Conservation (phyloP, 192 early-diverging fungal genomes). For the Gonapodya sp. region DNA sequence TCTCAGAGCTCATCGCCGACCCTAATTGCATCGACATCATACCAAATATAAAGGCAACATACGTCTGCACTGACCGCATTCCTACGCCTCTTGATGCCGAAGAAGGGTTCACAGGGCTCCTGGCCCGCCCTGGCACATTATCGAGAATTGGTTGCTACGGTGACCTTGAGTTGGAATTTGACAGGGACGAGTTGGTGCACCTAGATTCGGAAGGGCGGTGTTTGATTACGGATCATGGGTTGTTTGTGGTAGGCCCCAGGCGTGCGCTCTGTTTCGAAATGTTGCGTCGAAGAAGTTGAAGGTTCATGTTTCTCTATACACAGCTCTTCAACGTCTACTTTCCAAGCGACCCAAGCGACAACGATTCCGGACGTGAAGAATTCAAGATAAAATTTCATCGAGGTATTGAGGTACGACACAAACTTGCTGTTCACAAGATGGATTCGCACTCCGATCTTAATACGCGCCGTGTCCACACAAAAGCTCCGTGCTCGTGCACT, state of each 20-base stretch:
- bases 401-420: constrained; percentile 21
- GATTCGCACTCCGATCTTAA: constrained; percentile 14
- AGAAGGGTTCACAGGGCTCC: constrained; percentile 57
- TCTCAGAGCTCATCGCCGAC: constrained; percentile 50
- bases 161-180: constrained; percentile 22
- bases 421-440: constrained; percentile 5
- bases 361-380: constrained; percentile 28
- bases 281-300: constrained; percentile 31
- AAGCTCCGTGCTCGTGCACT: constrained; percentile 34
- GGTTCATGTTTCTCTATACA: background rate
- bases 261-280: no score
- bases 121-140: constrained; percentile 4
- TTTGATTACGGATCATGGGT: constrained; percentile 58
- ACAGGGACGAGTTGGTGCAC: constrained; percentile 24
- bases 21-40: no score
- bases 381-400: constrained; percentile 39
- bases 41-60: constrained; percentile 33
- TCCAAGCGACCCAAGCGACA: constrained; percentile 50
- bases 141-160: constrained; percentile 17
- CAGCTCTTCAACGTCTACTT: constrained; percentile 39
- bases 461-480: constrained; percentile 23
- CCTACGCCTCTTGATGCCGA: constrained; percentile 45
- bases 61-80: constrained; percentile 33
- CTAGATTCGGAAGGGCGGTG: constrained; percentile 65
- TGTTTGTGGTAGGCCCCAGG: constrained; percentile 62